Percentiles rank a stretch among this genome's conserved stretches.
These are phyloP conservation scores for Tympanopsis confertula DNA, from an alignment of 2,329 filamentous ascomycete genomes.

Conservation along the genomic window DNA sequence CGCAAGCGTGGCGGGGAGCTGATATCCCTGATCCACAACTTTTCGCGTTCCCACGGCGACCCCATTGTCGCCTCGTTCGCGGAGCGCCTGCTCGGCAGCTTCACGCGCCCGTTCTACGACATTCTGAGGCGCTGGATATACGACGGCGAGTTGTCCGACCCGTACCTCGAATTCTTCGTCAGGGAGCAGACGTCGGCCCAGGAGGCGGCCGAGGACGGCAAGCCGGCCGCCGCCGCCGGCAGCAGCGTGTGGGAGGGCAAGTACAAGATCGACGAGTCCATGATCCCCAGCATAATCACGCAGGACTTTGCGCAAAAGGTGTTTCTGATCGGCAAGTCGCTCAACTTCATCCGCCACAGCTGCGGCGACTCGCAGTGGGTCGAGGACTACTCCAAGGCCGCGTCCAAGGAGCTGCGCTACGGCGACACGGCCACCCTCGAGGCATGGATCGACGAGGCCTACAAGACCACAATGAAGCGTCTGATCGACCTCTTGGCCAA, in stretches of 20 bases:
- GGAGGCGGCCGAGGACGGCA: slow-evolving; percentile 25
- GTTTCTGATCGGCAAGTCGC: slow-evolving; percentile 90
- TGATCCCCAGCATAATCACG: slow-evolving; percentile 90
- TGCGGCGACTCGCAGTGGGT: slow-evolving; percentile 93
- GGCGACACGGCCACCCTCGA: slow-evolving; percentile 87
- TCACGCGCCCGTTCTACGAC: slow-evolving; percentile 91
- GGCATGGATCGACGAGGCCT: slow-evolving; percentile 88
- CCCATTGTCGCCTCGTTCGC: slow-evolving; percentile 90
- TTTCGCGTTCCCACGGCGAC: slow-evolving; percentile 87
- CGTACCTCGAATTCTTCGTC: slow-evolving; percentile 91
- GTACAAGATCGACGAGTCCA: slow-evolving; percentile 71
- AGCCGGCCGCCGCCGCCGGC: slow-evolving; percentile 45
- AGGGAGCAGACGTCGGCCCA: slow-evolving; percentile 57
- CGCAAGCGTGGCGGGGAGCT: slow-evolving; percentile 77
- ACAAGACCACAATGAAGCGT: slow-evolving; percentile 94
- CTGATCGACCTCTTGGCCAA: slow-evolving; percentile 86
- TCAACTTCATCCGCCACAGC: slow-evolving; percentile 95
- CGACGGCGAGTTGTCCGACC: slow-evolving; percentile 93
- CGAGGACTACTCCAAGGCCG: slow-evolving; percentile 82
- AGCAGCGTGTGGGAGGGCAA: slow-evolving; percentile 98
- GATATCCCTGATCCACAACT: slow-evolving; percentile 84
- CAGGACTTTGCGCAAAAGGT: slow-evolving; percentile 91
- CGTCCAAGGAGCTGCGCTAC: slow-evolving; percentile 83
- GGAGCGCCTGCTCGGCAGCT: slow-evolving; percentile 72
- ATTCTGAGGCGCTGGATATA: slow-evolving; percentile 97